Evolutionary conservation across 306 rosid species (phyloP).

Genomic region (Coriaria nepalensis): DNA sequence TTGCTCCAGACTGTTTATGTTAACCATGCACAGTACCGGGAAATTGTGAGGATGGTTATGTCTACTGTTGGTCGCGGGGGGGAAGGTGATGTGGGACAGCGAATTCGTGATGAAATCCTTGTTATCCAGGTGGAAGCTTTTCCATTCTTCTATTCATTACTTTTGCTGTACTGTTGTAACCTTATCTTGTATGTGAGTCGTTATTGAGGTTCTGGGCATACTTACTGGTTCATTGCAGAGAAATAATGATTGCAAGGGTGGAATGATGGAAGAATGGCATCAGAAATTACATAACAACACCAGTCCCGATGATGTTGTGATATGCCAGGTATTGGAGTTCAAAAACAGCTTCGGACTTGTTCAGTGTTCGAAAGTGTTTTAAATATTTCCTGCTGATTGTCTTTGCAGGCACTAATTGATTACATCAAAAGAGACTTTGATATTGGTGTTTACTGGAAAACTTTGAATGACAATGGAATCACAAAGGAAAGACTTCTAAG

Average conservation of each 20-base stretch:
- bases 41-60: slow-evolving; percentile 76
- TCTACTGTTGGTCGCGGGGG: slow-evolving; percentile 99
- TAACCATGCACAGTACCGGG: slow-evolving; percentile 59
- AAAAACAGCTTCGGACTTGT: slow-evolving; percentile 14
- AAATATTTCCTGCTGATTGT: slow-evolving; percentile 12
- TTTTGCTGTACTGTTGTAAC: slow-evolving; percentile 6
- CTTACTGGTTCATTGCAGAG: slow-evolving; percentile 40
- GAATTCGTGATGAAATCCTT: slow-evolving; percentile 96
- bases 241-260: slow-evolving; percentile 74
- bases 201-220: slow-evolving; percentile 15
- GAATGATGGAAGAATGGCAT: slow-evolving; percentile 99
- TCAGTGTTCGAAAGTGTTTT: slow-evolving; percentile 3
- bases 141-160: slow-evolving; percentile 1
- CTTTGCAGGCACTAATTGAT: slow-evolving; percentile 74
- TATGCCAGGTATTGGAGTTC: slow-evolving; percentile 71
- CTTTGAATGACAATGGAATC: slow-evolving; percentile 81
- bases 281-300: slow-evolving; percentile 98
- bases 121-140: slow-evolving; percentile 61
- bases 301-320: slow-evolving; percentile 94
- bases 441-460: slow-evolving; percentile 73
- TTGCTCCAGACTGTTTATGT: slow-evolving; percentile 60
- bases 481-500: slow-evolving; percentile 93
- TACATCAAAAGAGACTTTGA: slow-evolving; percentile 68
- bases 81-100: slow-evolving; percentile 96
- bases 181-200: slow-evolving; percentile 11